phyloP scores from a whole-genome alignment of 1,284 basidiomycete genomes.

The Trichosporon inkin region DNA sequence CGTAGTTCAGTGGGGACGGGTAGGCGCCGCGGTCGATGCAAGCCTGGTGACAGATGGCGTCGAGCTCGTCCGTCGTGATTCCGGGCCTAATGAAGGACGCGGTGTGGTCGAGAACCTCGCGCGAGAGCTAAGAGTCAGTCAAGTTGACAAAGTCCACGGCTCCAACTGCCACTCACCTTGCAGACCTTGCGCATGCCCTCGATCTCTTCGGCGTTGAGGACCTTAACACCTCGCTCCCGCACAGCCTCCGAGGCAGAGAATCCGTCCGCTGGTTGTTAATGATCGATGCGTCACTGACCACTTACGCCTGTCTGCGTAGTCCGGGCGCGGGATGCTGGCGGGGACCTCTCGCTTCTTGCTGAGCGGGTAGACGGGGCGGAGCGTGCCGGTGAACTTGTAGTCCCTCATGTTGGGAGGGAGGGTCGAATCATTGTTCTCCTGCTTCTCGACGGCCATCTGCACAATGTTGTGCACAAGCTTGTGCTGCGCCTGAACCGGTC shows the following conservation, averaged over 20 bases:
- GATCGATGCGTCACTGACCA: not conserved
- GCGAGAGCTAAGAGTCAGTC: conserved; percentile 61
- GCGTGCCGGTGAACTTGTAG: conserved; percentile 48
- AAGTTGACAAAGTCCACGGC: not conserved
- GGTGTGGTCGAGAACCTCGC: conserved; percentile 87
- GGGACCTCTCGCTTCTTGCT: conserved; percentile 45
- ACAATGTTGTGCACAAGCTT: conserved; percentile 49
- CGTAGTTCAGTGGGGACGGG: conserved; percentile 91
- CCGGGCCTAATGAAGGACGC: conserved; percentile 81
- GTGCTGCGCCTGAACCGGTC: conserved; percentile 32
- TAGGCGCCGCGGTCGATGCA: conserved; percentile 87
- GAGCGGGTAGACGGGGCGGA: conserved; percentile 50
- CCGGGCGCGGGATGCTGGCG: conserved; percentile 45
- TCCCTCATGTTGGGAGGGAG: conserved; percentile 44
- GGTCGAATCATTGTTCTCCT: conserved; percentile 38
- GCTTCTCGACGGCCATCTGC: conserved; percentile 39
- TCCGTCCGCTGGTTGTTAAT: conserved; percentile 40
- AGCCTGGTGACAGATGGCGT: conserved; percentile 91
- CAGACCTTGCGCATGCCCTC: conserved; percentile 50
- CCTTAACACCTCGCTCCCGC: conserved; percentile 39
- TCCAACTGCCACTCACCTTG: conserved; percentile 31
- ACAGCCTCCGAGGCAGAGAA: conserved; percentile 39
- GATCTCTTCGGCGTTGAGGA: conserved; percentile 48
- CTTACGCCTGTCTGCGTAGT: conserved; percentile 52
- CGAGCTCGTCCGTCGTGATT: conserved; percentile 91